Conservation (phyloP, 2,329 filamentous ascomycete genomes). For the Diplodia sapinea region DNA sequence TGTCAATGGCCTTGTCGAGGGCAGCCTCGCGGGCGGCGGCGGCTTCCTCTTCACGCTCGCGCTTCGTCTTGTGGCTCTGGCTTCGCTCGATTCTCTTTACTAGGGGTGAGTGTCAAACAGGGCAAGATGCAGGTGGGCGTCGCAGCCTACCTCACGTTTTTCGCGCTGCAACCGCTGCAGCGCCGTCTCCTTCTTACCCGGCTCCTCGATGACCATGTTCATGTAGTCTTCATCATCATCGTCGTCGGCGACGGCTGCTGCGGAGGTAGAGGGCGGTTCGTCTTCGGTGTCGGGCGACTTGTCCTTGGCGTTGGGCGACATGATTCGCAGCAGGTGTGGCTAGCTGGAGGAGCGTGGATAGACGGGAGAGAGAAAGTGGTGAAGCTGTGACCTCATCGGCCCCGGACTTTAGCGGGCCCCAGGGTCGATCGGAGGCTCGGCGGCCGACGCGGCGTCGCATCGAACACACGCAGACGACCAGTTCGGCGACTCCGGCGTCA, state of each 20-base stretch:
- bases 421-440: slow-evolving; percentile 22
- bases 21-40: slow-evolving; percentile 74
- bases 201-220: slow-evolving; percentile 87
- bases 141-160: slow-evolving; percentile 54
- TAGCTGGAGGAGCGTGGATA: neutral
- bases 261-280: neutral
- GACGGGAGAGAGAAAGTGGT: neutral
- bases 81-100: slow-evolving; percentile 29
- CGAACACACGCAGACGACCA: too few relatives aligned
- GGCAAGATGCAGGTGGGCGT: neutral
- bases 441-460: neutral
- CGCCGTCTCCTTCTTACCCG: slow-evolving; percentile 64
- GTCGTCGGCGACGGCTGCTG: slow-evolving; percentile 30
- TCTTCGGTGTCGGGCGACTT: neutral
- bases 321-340: neutral
- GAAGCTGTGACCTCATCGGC: slow-evolving; percentile 26
- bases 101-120: slow-evolving; percentile 26
- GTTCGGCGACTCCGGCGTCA: too few relatives aligned
- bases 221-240: slow-evolving; percentile 85
- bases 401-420: slow-evolving; percentile 4
- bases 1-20: slow-evolving; percentile 68
- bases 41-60: slow-evolving; percentile 78
- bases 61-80: slow-evolving; percentile 69
- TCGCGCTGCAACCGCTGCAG: slow-evolving; percentile 63
- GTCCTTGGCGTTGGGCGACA: neutral